phyloP scores from a whole-genome alignment of 805 yeast species.

The Saccharomycopsis vini region DNA sequence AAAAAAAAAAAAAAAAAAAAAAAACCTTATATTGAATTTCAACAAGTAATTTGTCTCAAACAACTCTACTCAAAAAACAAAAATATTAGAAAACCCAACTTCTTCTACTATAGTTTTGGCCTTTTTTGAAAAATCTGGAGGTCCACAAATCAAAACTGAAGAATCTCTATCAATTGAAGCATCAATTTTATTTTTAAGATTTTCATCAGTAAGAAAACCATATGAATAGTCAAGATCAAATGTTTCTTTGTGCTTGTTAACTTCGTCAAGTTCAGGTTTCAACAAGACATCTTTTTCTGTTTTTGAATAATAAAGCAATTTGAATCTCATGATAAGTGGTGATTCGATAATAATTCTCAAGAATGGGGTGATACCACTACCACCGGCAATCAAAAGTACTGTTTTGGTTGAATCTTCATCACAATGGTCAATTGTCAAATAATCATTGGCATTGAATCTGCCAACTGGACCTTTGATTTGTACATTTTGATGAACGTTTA shows the following conservation, averaged over 20 bases:
- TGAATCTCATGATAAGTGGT: slow-evolving; percentile 57
- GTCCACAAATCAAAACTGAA: slow-evolving; percentile 66
- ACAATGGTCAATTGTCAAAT: slow-evolving; percentile 18
- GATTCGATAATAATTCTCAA: slow-evolving; percentile 67
- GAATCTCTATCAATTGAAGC: slow-evolving; percentile 28
- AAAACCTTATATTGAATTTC: not conserved
- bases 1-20: not conserved
- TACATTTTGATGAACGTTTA: slow-evolving; percentile 57
- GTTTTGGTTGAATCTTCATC: slow-evolving; percentile 33
- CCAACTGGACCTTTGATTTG: slow-evolving; percentile 78
- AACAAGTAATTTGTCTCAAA: no score
- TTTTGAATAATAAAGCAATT: slow-evolving; percentile 63
- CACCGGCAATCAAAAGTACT: slow-evolving; percentile 71
- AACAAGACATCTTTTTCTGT: slow-evolving; percentile 69
- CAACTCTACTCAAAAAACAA: slow-evolving; percentile 10
- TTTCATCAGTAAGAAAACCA: slow-evolving; percentile 53
- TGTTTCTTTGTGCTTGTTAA: slow-evolving; percentile 52
- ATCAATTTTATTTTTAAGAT: slow-evolving; percentile 11
- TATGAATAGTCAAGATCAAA: slow-evolving; percentile 51
- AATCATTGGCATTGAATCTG: slow-evolving; percentile 44
- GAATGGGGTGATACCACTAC: slow-evolving; percentile 86
- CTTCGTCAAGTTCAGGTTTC: slow-evolving; percentile 63
- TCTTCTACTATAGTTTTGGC: slow-evolving; percentile 43
- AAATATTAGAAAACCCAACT: slow-evolving; percentile 41
- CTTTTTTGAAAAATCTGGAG: slow-evolving; percentile 53